Evolutionary conservation across 2,329 filamentous ascomycete species (phyloP).

Genomic region (Tolypocladium inflatum): DNA sequence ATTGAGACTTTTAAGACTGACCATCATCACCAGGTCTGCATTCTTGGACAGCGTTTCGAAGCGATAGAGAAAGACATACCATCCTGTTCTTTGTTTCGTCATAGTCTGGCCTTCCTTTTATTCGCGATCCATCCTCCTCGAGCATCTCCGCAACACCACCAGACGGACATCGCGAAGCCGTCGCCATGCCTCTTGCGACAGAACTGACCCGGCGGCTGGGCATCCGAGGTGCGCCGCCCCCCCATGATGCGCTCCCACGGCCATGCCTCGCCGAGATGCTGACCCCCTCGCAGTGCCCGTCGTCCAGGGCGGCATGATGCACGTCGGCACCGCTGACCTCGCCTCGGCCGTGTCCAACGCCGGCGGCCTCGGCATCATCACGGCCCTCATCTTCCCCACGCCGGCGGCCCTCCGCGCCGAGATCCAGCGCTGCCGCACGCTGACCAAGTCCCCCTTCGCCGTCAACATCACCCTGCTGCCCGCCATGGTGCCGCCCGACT

Average conservation of each 20-base stretch:
- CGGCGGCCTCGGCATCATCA: conserved; percentile 76
- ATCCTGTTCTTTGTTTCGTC: not conserved
- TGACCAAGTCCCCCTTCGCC: conserved; percentile 75
- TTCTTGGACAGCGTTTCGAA: not conserved
- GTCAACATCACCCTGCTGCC: conserved; percentile 95
- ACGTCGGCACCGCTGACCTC: conserved; percentile 73
- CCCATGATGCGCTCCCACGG: not conserved
- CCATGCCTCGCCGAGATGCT: not conserved
- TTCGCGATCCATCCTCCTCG: not conserved
- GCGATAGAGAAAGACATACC: not conserved
- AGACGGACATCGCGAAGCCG: not conserved
- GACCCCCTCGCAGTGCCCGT: conserved; percentile 51
- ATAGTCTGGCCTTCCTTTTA: not conserved
- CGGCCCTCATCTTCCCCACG: conserved; percentile 83
- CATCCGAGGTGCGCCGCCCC: conserved; percentile 31
- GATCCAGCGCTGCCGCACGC: conserved; percentile 73
- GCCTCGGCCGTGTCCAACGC: conserved; percentile 70
- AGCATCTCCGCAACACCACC: not conserved
- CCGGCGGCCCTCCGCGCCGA: conserved; percentile 89
- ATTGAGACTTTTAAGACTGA: not conserved
- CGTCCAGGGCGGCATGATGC: conserved; percentile 82
- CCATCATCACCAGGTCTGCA: not conserved
- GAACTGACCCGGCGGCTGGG: conserved; percentile 48
- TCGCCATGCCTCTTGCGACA: conserved; percentile 45
- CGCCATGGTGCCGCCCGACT: conserved; percentile 82